Conservation (phyloP, 768 basidiomycete genomes). For the Clitopilus passeckerianus region DNA sequence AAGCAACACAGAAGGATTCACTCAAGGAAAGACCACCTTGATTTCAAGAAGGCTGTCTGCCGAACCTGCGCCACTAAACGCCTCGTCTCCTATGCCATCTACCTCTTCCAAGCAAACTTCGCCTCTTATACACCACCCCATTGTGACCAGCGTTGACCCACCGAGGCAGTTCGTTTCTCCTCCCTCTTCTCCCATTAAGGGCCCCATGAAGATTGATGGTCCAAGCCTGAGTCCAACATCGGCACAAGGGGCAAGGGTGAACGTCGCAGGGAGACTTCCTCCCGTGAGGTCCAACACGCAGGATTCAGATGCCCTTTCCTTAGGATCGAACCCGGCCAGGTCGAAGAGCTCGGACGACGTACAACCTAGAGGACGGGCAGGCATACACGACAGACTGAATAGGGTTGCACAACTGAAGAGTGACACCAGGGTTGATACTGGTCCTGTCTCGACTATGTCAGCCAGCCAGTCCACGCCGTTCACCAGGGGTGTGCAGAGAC, state of each 20-base stretch:
- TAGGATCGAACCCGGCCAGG: neutral
- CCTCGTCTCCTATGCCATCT: conserved; percentile 15
- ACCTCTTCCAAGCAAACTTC: neutral
- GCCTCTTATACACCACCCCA: neutral
- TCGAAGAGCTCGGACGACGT: neutral
- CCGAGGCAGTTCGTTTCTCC: conserved; percentile 32
- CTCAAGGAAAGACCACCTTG: conserved; percentile 26
- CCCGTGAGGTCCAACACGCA: neutral
- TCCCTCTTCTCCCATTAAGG: conserved; percentile 25
- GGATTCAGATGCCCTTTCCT: conserved; percentile 5
- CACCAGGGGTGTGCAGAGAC: neutral
- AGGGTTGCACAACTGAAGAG: conserved; percentile 27
- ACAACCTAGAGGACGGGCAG: conserved; percentile 4
- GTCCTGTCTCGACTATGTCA: neutral
- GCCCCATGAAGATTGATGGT: conserved; percentile 6
- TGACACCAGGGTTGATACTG: neutral
- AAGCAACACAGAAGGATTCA: conserved; percentile 28
- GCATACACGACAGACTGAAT: conserved; percentile 17
- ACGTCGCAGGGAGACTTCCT: neutral
- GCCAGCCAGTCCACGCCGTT: neutral
- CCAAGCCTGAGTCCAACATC: neutral
- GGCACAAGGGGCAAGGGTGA: neutral
- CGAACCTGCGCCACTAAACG: conserved; percentile 10
- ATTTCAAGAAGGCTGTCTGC: conserved; percentile 1
- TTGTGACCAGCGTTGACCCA: conserved; percentile 22